Conservation (phyloP, 106 monocot genomes). For the Dioscorea dumetorum region DNA sequence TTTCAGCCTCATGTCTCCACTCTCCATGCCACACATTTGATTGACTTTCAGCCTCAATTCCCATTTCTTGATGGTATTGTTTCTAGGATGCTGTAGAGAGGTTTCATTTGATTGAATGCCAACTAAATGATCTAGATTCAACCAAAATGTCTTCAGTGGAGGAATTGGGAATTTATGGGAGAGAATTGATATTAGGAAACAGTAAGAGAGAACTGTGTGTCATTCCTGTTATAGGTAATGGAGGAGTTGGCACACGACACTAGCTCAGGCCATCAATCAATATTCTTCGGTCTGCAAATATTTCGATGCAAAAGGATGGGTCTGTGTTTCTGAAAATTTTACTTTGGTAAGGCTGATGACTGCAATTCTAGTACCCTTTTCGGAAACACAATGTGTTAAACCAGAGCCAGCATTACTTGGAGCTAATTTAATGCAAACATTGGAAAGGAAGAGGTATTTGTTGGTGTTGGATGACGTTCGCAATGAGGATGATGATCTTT, state of each 20-base stretch:
- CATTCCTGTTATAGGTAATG: neutral
- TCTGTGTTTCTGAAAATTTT: conserved; percentile 32
- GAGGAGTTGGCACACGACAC: neutral
- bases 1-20: no score
- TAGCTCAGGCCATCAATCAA: no score
- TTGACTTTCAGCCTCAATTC: no score
- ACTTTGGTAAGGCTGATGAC: conserved; percentile 21
- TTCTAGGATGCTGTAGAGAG: neutral
- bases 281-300: no score
- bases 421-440: no score
- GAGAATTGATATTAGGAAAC: neutral
- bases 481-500: conserved; percentile 17
- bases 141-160: neutral
- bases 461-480: conserved; percentile 26
- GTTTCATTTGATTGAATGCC: neutral
- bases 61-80: neutral
- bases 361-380: conserved; percentile 13
- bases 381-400: neutral
- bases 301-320: neutral
- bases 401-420: neutral
- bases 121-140: neutral
- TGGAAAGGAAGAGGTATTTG: conserved; percentile 4
- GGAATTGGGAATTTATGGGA: neutral
- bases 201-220: neutral
- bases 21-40: no score